These are phyloP conservation scores for Xylaria nigripes DNA, from an alignment of 495 filamentous ascomycete species.

Conservation along the genomic window DNA sequence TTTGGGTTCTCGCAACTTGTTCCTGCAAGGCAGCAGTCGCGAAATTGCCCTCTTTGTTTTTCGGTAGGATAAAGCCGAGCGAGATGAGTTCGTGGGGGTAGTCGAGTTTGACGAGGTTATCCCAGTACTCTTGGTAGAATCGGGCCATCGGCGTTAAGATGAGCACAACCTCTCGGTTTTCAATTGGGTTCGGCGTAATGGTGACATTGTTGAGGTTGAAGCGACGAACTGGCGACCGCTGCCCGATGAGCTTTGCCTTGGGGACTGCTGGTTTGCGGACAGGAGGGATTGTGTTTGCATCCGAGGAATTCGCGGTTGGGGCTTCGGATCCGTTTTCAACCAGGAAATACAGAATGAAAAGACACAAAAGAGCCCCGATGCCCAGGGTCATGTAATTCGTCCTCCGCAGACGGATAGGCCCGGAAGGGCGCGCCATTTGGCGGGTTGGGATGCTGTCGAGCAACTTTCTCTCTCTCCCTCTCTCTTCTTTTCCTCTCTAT, in stretches of 20 bases:
- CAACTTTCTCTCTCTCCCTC: constrained; percentile 6
- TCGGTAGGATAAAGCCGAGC: constrained; percentile 92
- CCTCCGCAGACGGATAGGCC: constrained; percentile 49
- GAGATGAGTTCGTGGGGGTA: constrained; percentile 94
- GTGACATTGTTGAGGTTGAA: constrained; percentile 94
- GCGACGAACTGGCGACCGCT: constrained; percentile 80
- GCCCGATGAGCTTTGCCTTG: constrained; percentile 50
- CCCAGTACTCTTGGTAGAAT: constrained; percentile 94
- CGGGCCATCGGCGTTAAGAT: constrained; percentile 86
- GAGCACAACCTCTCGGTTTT: constrained; percentile 75
- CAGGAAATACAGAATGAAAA: constrained; percentile 49
- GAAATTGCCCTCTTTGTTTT: constrained; percentile 76
- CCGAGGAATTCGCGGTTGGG: constrained; percentile 37
- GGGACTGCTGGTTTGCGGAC: constrained; percentile 70
- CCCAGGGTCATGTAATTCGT: constrained; percentile 44
- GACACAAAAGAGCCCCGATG: constrained; percentile 41
- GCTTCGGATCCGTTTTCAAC: constrained; percentile 8
- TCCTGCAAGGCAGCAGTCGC: constrained; percentile 76
- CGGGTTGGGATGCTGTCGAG: constrained; percentile 17
- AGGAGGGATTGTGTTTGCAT: constrained; percentile 55
- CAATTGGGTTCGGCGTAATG: constrained; percentile 61
- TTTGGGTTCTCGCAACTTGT: constrained; percentile 75
- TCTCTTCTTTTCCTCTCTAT: background rate
- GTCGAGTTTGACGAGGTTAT: constrained; percentile 72
- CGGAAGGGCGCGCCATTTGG: constrained; percentile 45